Evolutionary conservation across 2,329 filamentous ascomycete genomes (phyloP), one percentile per base, ranked within the genome.

Genomic region (Beauveria rudraprayagi): DNA sequence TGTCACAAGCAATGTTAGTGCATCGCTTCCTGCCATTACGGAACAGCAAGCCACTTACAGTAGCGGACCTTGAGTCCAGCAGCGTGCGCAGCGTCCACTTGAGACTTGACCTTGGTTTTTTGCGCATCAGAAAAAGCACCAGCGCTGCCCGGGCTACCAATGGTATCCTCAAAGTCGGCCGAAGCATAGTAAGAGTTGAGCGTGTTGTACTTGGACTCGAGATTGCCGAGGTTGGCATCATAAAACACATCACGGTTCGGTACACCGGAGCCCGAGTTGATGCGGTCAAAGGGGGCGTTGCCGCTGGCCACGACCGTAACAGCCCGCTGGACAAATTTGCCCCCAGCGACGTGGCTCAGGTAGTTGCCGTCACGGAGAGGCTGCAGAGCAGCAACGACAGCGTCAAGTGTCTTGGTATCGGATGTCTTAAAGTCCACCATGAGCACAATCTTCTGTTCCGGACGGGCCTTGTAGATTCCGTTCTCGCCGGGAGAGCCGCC

Each of bases 221-320:
- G 57, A 5, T 53, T 30, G 46, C 60, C 61, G 10, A 64, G 61
- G 30, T 61, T 63, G 57, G 61, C 61, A n/a, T 63, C 61, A 10
- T 61, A 63, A 17, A 63, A 63, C 1, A 63, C 41, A 19, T 63
- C 61, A 10, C 61, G 48, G 14, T 60, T 56, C 10, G 61, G 63
- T 14, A 62, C 63, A 7, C 62, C 61, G 19, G 63, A 59, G 8
- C 61, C 63, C 7, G 58, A 30, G 34, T 55, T 58, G 47, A 64
- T 63, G 44, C 61, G 55, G 34, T 63, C 63, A 55, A 61, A 64
- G 5, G 56, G 56, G 1, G 61, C 58, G 7, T 82, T 82, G 14
- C 89, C 88, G 1, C 86, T 89, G 1, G 82, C 86, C 2, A 91
- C 85, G 2, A 91, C 81, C 0, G 87, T 91, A 41, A 91, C 72